Base-by-base conservation (phyloP, 202 grass and related monocot genomes). In the Zizania palustris region DNA sequence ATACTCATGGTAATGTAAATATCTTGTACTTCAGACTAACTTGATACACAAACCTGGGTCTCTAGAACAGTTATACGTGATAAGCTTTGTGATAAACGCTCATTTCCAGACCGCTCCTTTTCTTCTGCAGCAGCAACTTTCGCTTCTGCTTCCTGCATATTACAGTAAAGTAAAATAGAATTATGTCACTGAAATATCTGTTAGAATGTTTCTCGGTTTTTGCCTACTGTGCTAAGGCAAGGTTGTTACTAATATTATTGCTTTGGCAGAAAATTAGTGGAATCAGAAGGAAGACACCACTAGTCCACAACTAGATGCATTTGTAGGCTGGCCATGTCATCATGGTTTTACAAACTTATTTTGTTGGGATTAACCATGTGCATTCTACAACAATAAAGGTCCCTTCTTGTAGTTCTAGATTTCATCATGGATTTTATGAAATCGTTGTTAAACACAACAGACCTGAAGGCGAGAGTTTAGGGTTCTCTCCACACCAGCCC, bases 391-490 rank as follows among this genome's bases (percentile, higher is more conserved):
- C 16, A 70, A 65, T 20, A 72, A 41, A 54, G n/a, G 16, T 11
- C 14, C 50, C 6, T 54, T 69, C 64, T 38, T 71, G 48, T 55
- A 66, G 15, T 16, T 58, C 8, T 75, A 54, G 18, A 80, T 80
- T 67, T 80, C 21, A 37, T 61, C 5, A 38, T 72, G 65, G 44
- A 10, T 61, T 61, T 42, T 55, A 9, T 4, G 5, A 35, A 1
- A 69, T 14, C 36, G 59, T 58, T 38, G 49, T 51, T 34, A 71
- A 88, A 68, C 37, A 85, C 18, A 46, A 71, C 22, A 82, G 11
- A 99, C 96, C 92, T 96, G 90, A 59, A 99, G 87, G 76, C 96
- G 96, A 84, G 88, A 96, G 66, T 99, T 96, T 65, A 99, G 84
- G 53, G 85, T 83, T 82, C 86, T 96, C 88, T 99, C 96, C 16